Evolutionary conservation across 2,329 filamentous ascomycete species (phyloP), one percentile per base, ranked within the genome.

Genomic region (Diaporthe eres): DNA sequence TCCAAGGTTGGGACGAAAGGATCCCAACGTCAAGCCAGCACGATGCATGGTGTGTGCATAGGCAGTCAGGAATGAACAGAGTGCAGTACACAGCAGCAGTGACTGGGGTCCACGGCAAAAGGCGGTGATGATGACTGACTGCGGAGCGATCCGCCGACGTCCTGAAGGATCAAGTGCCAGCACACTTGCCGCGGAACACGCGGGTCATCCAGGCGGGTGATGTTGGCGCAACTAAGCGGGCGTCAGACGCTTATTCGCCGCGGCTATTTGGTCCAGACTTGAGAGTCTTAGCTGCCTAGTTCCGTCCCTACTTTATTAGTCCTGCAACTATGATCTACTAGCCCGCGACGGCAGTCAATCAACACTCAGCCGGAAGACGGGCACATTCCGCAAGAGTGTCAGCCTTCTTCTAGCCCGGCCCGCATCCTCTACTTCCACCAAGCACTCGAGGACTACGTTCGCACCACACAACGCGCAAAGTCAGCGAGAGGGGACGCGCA

Each of bases 241-340:
- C 71, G 71, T 51, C 75, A 76, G 75, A 70, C 75, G 75, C 75
- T 74, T 76, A 73, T 72, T 55, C 71, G n/a, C 65, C 71, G 74
- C 71, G 61, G 44, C 61, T 74, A 58, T 65, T 49, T 10, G 34
- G n/a, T 31, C 49, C 37, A 31, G 22, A 17, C n/a, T 65, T 5
- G 34, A 10, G 8, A 44, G 39, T 44, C 34, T 44, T 42, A 42
- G 25, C 51, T 25, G 19, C 51, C 51, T 57, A 19, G 34, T 39
- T 13, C 28, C 6, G 17, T 57, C 9, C 55, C 55, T 58, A n/a
- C 49, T 22, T 22, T 57, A 34, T 31, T 58, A 37, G 37, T 47
- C 13, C 31, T 53, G 22, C 37, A 2, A 42, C 55, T 19, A 71
- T 44, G 10, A 34, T 44, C n/a, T 61, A 19, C 7, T 58, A 72